phyloP scores from a whole-genome alignment of 257 asterid species.

The Capsicum baccatum region DNA sequence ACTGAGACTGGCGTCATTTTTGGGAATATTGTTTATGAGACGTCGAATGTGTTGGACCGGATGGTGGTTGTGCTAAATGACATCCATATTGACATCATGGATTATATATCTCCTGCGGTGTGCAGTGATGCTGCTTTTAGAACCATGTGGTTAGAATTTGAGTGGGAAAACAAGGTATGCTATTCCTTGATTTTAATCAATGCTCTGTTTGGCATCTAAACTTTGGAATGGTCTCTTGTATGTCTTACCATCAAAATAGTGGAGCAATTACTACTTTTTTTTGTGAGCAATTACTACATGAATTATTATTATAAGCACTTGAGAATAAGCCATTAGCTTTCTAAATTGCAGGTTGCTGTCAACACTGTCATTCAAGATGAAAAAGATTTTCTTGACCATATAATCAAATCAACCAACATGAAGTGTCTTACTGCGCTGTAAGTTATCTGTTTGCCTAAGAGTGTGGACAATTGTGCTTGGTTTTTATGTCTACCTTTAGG shows the following conservation, averaged over 20 bases:
- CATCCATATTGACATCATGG: constrained; percentile 98
- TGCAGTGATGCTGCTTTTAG: constrained; percentile 93
- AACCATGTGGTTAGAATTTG: constrained; percentile 99
- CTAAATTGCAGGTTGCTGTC: constrained; percentile 82
- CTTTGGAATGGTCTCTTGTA: neutral
- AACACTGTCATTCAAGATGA: constrained; percentile 86
- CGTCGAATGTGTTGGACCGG: constrained; percentile 89
- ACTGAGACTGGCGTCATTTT: constrained; percentile 97
- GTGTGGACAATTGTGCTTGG: neutral
- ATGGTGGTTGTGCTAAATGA: constrained; percentile 89
- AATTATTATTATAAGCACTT: neutral
- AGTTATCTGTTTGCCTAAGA: constrained; percentile 39
- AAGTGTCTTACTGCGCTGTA: constrained; percentile 90
- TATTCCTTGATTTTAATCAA: constrained; percentile 11
- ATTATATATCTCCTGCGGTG: constrained; percentile 92
- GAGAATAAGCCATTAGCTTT: constrained; percentile 21
- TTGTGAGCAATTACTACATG: neutral
- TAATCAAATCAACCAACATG: constrained; percentile 96
- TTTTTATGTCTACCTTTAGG: neutral
- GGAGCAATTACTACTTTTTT: neutral
- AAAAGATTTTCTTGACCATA: constrained; percentile 93
- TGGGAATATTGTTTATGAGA: constrained; percentile 94
- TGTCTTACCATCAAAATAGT: neutral
- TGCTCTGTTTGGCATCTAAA: neutral
- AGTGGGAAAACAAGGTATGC: constrained; percentile 95